These are phyloP conservation scores for Malus hybrid DNA, from an alignment of 331 rosid genomes.

Conservation along the genomic window DNA sequence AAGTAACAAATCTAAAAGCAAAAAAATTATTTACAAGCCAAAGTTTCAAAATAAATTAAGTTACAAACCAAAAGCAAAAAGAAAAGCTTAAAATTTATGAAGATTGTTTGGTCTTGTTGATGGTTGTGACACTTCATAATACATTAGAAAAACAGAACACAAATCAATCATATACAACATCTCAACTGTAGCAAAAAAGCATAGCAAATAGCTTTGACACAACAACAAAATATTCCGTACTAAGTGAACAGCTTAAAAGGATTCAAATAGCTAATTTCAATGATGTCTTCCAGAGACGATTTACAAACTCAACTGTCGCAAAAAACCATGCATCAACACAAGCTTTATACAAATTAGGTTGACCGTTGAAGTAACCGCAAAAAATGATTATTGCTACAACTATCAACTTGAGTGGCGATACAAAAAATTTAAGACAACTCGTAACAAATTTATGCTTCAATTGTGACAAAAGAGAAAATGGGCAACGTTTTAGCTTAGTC, in stretches of 20 bases:
- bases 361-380: constrained; percentile 17
- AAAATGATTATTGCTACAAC: constrained; percentile 36
- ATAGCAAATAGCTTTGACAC: no score
- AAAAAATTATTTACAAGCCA: no score
- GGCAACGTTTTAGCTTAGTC: constrained; percentile 29
- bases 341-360: constrained; percentile 20
- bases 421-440: neutral
- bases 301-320: neutral
- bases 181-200: no score
- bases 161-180: no score
- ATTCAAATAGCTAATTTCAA: neutral
- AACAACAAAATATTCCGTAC: no score
- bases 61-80: no score
- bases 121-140: no score
- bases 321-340: neutral
- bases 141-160: no score
- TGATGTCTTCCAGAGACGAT: neutral
- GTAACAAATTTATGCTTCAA: constrained; percentile 25
- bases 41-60: no score
- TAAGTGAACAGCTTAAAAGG: neutral
- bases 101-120: no score
- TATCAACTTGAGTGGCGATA: constrained; percentile 2
- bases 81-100: no score
- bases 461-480: constrained; percentile 38
- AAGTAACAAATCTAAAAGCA: no score